Conservation (phyloP, 2,329 filamentous ascomycete genomes). For the Lomentospora prolificans region DNA sequence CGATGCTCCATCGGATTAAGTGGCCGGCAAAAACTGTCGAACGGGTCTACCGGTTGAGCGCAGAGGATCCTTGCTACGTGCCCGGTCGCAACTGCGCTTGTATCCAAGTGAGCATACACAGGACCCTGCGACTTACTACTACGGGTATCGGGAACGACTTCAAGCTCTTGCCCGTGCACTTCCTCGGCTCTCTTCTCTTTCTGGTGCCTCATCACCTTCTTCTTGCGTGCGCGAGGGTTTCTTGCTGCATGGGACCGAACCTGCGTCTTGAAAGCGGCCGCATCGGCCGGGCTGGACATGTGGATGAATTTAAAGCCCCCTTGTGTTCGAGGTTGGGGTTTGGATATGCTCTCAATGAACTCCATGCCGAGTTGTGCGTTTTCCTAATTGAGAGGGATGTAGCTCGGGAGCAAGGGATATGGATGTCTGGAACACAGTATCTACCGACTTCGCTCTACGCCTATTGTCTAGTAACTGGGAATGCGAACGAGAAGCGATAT, state of each 20-base stretch:
- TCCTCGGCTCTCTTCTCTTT: background rate
- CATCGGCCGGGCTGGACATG: conserved; percentile 12
- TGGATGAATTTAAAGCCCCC: conserved; percentile 14
- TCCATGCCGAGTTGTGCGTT: background rate
- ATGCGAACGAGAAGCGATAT: no score
- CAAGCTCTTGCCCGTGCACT: background rate
- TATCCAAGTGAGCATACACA: background rate
- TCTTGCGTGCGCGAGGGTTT: conserved; percentile 8
- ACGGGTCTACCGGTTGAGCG: background rate
- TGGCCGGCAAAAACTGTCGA: background rate
- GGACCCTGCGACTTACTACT: background rate
- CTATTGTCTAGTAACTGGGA: no score
- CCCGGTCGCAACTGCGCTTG: background rate
- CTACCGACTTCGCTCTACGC: no score
- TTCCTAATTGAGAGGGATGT: background rate
- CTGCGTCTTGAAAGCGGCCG: conserved; percentile 8
- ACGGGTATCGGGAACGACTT: no score
- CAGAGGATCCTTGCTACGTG: background rate
- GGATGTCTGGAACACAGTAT: no score
- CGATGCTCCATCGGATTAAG: background rate
- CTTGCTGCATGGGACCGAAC: conserved; percentile 16
- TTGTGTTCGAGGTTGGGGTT: conserved; percentile 13
- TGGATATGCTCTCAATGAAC: conserved; percentile 5
- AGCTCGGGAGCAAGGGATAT: no score
- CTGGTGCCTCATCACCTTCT: conserved; percentile 12